Percentiles rank a stretch among this genome's conserved stretches.
Evolutionary conservation across 352 stramenopile species (phyloP).

Genomic region (Pythium chondricola): DNA sequence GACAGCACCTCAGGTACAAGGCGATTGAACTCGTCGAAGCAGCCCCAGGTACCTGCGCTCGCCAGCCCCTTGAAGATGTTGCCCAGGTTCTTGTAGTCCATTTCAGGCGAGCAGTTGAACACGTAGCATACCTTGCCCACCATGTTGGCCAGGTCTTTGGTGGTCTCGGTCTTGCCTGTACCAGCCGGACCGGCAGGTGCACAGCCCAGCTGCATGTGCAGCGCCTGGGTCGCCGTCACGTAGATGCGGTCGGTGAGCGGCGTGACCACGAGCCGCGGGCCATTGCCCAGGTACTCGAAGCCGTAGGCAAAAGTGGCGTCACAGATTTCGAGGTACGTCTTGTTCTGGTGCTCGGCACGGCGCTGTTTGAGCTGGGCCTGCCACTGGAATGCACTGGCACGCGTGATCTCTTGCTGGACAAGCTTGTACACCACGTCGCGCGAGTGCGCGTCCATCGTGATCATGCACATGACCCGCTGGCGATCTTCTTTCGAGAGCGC

Average conservation of each 20-base stretch:
- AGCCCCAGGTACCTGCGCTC: slow-evolving; percentile 91
- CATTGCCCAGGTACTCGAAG: slow-evolving; percentile 95
- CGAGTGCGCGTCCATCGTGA: slow-evolving; percentile 92
- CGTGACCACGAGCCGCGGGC: slow-evolving; percentile 90
- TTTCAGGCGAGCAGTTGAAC: slow-evolving; percentile 94
- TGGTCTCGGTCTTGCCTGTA: slow-evolving; percentile 94
- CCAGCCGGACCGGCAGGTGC: slow-evolving; percentile 85
- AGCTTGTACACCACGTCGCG: slow-evolving; percentile 91
- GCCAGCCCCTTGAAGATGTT: slow-evolving; percentile 96
- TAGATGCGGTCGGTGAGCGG: slow-evolving; percentile 94
- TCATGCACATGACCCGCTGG: slow-evolving; percentile 91
- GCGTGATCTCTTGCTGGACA: slow-evolving; percentile 77
- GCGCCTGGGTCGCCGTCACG: slow-evolving; percentile 90
- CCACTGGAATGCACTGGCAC: slow-evolving; percentile 84
- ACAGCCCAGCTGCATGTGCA: slow-evolving; percentile 95
- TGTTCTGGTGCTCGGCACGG: slow-evolving; percentile 32
- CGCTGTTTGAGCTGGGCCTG: slow-evolving; percentile 91
- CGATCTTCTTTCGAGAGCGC: slow-evolving; percentile 83
- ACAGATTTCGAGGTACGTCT: slow-evolving; percentile 83
- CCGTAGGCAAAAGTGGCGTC: slow-evolving; percentile 92
- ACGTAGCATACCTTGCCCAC: slow-evolving; percentile 93
- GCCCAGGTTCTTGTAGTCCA: slow-evolving; percentile 94
- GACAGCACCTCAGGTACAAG: slow-evolving; percentile 90
- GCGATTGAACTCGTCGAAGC: slow-evolving; percentile 96
- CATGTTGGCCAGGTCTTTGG: slow-evolving; percentile 91